Conservation (phyloP, 345 rosid genomes). For the Hevea brasiliensis region DNA sequence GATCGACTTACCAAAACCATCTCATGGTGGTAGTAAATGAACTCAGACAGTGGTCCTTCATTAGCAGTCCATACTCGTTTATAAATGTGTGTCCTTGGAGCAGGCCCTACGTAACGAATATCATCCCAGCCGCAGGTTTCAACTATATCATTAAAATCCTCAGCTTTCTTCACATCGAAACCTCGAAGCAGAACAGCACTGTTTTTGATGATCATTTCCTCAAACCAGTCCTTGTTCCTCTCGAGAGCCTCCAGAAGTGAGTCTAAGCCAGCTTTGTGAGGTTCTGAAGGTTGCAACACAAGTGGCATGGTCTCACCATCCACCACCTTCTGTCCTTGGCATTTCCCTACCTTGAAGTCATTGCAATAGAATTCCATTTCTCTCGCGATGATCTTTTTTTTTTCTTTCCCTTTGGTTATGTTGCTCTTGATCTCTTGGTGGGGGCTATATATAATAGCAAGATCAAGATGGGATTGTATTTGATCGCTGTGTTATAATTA, state of each 20-base stretch:
- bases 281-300: constrained; percentile 41
- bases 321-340: constrained; percentile 62
- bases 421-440: too few species aligned
- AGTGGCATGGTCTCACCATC: constrained; percentile 62
- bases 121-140: constrained; percentile 63
- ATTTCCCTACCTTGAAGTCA: constrained; percentile 58
- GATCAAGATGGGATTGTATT: too few species aligned
- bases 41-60: constrained; percentile 73
- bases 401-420: too few species aligned
- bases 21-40: constrained; percentile 69
- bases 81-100: constrained; percentile 51
- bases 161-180: constrained; percentile 45
- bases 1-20: constrained; percentile 54
- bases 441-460: too few species aligned
- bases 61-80: constrained; percentile 70
- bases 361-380: constrained; percentile 40
- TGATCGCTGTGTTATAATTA: too few species aligned
- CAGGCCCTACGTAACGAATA: constrained; percentile 59
- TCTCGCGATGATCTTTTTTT: too few species aligned
- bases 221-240: constrained; percentile 59
- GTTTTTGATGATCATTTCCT: constrained; percentile 52
- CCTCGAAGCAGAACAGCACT: constrained; percentile 63
- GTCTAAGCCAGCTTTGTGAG: constrained; percentile 24
- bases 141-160: constrained; percentile 56
- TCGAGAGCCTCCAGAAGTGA: constrained; percentile 38